These are phyloP conservation scores for Blastomyces silverae DNA, from an alignment of 2,329 filamentous ascomycete genomes.

Conservation along the genomic window DNA sequence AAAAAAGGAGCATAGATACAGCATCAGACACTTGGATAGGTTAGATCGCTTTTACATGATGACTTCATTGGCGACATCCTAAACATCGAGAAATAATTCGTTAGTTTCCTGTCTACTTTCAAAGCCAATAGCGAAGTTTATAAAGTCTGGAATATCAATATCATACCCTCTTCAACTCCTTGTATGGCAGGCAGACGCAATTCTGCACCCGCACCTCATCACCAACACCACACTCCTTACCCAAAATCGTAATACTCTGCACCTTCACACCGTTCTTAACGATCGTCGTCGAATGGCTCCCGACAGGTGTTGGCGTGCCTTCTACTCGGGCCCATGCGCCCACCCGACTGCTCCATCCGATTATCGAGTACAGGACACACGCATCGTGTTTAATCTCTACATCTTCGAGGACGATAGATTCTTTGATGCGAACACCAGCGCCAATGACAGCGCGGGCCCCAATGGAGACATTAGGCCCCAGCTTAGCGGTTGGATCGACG, in stretches of 20 bases:
- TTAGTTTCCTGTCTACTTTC: conserved; percentile 27
- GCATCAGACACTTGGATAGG: not conserved
- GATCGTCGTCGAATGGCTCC: conserved; percentile 86
- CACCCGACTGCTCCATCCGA: conserved; percentile 92
- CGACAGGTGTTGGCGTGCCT: conserved; percentile 80
- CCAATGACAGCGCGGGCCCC: conserved; percentile 81
- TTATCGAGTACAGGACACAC: conserved; percentile 90
- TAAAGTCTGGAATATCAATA: conserved; percentile 44
- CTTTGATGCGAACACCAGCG: conserved; percentile 85
- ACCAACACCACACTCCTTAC: conserved; percentile 89
- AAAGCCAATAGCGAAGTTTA: not conserved
- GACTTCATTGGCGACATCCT: conserved; percentile 52
- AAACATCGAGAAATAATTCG: conserved; percentile 11
- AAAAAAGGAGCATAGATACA: not conserved
- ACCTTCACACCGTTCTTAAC: conserved; percentile 98
- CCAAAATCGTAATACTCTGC: conserved; percentile 93
- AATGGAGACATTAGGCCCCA: conserved; percentile 93
- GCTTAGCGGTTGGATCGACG: conserved; percentile 90
- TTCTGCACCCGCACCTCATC: conserved; percentile 97
- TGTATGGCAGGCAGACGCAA: conserved; percentile 94
- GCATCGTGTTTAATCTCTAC: conserved; percentile 94
- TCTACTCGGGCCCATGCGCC: conserved; percentile 98
- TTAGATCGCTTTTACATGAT: conserved; percentile 65
- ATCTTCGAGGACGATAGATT: conserved; percentile 92
- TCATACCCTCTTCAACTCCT: conserved; percentile 95